Percentiles rank a stretch among this genome's conserved stretches.
Conservation (phyloP, 2,329 filamentous ascomycete genomes). For the Neophaeococcomyces aloes region DNA sequence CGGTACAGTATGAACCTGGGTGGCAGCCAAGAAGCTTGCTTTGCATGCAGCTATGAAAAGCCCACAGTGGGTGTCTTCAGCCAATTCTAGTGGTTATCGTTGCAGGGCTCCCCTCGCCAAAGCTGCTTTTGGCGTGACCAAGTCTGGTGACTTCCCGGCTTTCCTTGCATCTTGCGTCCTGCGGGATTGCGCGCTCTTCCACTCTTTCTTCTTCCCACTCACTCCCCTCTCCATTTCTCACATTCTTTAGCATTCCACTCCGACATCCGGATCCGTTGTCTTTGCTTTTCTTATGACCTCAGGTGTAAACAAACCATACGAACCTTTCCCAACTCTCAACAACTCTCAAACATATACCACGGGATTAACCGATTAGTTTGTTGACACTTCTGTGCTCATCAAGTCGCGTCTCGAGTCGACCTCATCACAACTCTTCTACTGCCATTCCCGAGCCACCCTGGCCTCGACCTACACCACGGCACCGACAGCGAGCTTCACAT, state of each 20-base stretch:
- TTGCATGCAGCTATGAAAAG: too few species aligned
- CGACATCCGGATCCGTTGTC: not conserved
- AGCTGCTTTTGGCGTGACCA: not conserved
- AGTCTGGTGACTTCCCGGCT: not conserved
- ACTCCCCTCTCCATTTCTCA: conserved; percentile 5
- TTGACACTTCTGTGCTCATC: not conserved
- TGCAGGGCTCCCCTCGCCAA: too few species aligned
- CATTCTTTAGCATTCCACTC: conserved; percentile 8
- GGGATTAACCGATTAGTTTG: not conserved
- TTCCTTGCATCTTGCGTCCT: not conserved
- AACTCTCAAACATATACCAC: not conserved
- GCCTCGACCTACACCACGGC: not conserved
- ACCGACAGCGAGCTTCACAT: not conserved
- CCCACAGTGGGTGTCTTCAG: too few species aligned
- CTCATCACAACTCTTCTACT: conserved; percentile 2
- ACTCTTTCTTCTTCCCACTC: not conserved
- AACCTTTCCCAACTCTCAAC: not conserved
- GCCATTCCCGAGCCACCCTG: conserved; percentile 1
- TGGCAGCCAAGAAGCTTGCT: too few species aligned
- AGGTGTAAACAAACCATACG: conserved; percentile 7
- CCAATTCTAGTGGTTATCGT: too few species aligned
- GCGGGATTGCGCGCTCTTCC: not conserved
- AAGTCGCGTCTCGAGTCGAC: conserved; percentile 5
- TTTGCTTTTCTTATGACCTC: conserved; percentile 9
- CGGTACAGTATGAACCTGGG: not conserved